Base-by-base conservation (phyloP, 192 early-diverging fungal genomes). In the Umbelopsis vinacea region DNA sequence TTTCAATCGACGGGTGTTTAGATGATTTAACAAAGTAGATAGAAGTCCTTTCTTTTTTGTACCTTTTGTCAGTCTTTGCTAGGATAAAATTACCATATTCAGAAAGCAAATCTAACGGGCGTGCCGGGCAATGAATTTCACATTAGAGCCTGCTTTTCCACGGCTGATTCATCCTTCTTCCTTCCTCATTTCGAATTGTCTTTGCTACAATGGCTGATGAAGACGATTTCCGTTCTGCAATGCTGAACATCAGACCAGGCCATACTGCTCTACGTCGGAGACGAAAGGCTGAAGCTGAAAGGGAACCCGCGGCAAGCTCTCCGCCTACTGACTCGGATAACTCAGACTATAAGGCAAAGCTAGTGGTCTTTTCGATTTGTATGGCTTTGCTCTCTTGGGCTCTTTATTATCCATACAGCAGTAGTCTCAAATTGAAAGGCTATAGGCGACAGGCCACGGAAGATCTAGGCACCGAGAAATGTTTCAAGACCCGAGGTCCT, bases 401-500 rank as follows among this genome's bases (percentile, higher is more conserved):
- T 0, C 26, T 63, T 0, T 63, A 63, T 19, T 19, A 19, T 4
- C 57, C 57, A 2, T 63, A 63, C n/a, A 63, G 35, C n/a, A 63
- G 14, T 37, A 63, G 33, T 37, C 57, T 35, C 17, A 63, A 63
- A 19, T 14, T 63, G 14, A 63, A 29, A 26, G 57, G 57, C 6
- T 63, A 63, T 37, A 17, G 19, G 3, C 26, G 57, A 6, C 35
- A 11, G n/a, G 4, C 57, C 33, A 19, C 37, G 19, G 14, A 21
- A 26, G 69, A 70, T n/a, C 10, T 70, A 10, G 69, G 69, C 3
- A 21, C 52, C 21, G 69, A 70, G 5, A 52, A 70, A 23, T 70
- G 69, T 40, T 23, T 29, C 19, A 70, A 70, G 26, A 50, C 14
- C 26, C 43, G 7, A 4, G 69, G 69, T 21, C 69, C 69, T 10